Base-by-base conservation (phyloP, 2,329 filamentous ascomycete species). In the Colletotrichum orchidophilum region DNA sequence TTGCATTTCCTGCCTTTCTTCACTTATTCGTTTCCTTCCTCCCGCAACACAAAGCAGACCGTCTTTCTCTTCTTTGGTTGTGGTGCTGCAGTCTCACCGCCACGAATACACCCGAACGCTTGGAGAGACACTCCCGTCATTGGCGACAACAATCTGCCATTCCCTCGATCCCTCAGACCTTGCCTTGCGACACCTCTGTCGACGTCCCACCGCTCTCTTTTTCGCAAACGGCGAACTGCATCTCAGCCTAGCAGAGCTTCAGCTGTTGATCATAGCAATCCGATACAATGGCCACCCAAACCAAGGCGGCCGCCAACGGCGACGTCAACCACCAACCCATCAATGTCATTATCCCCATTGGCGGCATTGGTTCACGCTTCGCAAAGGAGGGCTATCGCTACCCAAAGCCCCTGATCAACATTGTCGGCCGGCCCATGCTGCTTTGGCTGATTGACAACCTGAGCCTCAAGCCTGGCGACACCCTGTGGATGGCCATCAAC, bases 291-390 rank as follows among this genome's bases (percentile, higher is more conserved):
- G 70, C 70, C 39, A 54, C 69, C 13, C 52, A 55, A 35, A 61
- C 59, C 50, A 70, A 64, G 29, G 8, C 65, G 13, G 52, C 69
- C 13, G 52, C 26, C 64, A 72, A 72, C 66, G 70, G 49, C 61
- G 62, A 60, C 49, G n/a, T 59, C 35, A 63, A 73, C 52, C 60
- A 71, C 24, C 66, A 75, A 50, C 74, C 76, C 49, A 74, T 79
- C 65, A 79, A 79, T 54, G 73, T 79, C 57, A 78, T 79, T 70
- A 76, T 79, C 13, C 78, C 78, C 18, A 79, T 79, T 31, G 78
- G 78, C 33, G 77, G 78, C 49, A 76, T 79, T 27, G 78, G 78
- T 29, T 76, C 76, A 5, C 75, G 78, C 18, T 80, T 80, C 52
- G 75, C 75, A 26, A 74, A 76, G 49, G 71, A 78, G 68, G 77